These are phyloP conservation scores for Castanea crenata DNA, from an alignment of 306 rosid genomes.

Conservation along the genomic window DNA sequence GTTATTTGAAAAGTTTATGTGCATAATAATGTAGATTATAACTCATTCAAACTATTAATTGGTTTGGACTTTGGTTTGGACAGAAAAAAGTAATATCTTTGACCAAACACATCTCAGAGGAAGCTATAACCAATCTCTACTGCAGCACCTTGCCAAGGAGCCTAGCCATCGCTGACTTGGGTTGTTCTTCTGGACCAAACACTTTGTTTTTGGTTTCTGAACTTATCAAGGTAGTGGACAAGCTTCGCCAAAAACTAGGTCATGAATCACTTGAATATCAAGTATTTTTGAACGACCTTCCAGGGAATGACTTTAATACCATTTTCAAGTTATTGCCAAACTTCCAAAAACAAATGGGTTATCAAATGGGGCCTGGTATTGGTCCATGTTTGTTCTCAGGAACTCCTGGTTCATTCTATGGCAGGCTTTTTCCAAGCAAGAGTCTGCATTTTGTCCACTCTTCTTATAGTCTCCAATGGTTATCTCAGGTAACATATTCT, in stretches of 20 bases:
- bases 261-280: conserved; percentile 35
- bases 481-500: conserved; percentile 14
- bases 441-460: too few relatives aligned
- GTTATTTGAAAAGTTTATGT: too few relatives aligned
- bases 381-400: conserved; percentile 29
- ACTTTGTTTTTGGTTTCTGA: conserved; percentile 3
- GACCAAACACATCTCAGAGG: too few relatives aligned
- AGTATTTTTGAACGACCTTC: conserved; percentile 32
- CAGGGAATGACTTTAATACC: too few relatives aligned
- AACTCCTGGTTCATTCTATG: too few relatives aligned
- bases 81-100: too few relatives aligned
- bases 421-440: too few relatives aligned
- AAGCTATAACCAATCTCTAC: too few relatives aligned
- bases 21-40: too few relatives aligned
- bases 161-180: conserved; percentile 49
- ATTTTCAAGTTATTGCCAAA: conserved; percentile 20
- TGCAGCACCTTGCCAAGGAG: not conserved
- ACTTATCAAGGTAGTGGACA: conserved; percentile 30
- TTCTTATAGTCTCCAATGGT: too few relatives aligned
- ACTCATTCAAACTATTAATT: too few relatives aligned
- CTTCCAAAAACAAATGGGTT: conserved; percentile 25
- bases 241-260: conserved; percentile 21
- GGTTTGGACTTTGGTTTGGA: not conserved
- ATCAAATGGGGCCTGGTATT: conserved; percentile 12
- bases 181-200: conserved; percentile 60